phyloP scores from a whole-genome alignment of 2,329 filamentous ascomycete species.

The Penicillium brasilianum region DNA sequence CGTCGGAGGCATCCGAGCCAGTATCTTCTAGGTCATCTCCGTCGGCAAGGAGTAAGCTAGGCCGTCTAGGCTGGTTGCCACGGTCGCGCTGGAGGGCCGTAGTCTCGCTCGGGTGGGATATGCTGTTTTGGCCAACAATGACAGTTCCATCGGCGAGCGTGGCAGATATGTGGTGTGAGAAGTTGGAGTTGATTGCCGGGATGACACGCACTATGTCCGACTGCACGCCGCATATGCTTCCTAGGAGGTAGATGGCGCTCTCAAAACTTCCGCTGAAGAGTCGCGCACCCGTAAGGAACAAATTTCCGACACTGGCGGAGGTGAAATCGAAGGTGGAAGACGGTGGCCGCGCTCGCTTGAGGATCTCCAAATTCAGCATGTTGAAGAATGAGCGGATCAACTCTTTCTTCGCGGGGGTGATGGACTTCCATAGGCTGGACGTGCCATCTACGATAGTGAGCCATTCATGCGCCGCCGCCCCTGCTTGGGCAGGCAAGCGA shows the following conservation, averaged over 20 bases:
- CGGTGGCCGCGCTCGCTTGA: constrained; percentile 72
- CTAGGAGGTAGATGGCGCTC: constrained; percentile 86
- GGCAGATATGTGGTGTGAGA: constrained; percentile 91
- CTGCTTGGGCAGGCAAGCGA: constrained; percentile 68
- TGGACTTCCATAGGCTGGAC: constrained; percentile 73
- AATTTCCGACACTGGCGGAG: constrained; percentile 75
- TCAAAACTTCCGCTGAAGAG: constrained; percentile 94
- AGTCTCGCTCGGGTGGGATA: constrained; percentile 78
- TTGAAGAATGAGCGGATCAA: constrained; percentile 79
- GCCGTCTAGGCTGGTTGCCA: constrained; percentile 36
- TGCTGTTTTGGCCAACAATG: constrained; percentile 91
- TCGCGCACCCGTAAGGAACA: constrained; percentile 82
- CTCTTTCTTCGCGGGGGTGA: constrained; percentile 74
- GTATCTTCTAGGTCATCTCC: constrained; percentile 40
- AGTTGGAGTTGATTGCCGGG: constrained; percentile 92
- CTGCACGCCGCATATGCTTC: constrained; percentile 83
- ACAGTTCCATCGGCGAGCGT: constrained; percentile 74
- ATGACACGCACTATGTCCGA: constrained; percentile 74
- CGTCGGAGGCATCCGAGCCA: constrained; percentile 38
- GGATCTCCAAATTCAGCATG: constrained; percentile 75
- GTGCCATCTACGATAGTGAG: constrained; percentile 84
- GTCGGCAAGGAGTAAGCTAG: constrained; percentile 44
- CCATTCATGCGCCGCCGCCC: constrained; percentile 76
- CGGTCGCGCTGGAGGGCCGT: constrained; percentile 53
- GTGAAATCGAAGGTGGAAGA: constrained; percentile 78